Evolutionary conservation across 2,329 filamentous ascomycete genomes (phyloP), one percentile per base, ranked within the genome.

Genomic region (Colletotrichum incanum): DNA sequence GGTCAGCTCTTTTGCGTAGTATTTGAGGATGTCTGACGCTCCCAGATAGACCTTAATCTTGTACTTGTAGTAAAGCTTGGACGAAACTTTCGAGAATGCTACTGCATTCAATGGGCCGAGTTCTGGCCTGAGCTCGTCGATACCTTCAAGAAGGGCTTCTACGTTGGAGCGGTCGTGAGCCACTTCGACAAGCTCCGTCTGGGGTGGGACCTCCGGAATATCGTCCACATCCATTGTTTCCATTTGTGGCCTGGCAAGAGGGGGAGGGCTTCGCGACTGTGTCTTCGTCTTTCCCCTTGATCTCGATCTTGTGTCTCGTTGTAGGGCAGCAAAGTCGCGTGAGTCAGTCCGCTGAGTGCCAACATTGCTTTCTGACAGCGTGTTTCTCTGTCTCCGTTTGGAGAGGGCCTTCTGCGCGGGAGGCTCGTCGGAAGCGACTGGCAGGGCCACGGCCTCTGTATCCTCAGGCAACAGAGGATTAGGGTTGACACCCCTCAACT

Each of bases 1-100:
- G 20, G 66, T 12, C 12, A 87, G 75, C 20, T 82, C 79, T 16
- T 72, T 75, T 0, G 83, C 79, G 54, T 82, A 84, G 61, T 82
- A 84, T 6, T 76, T 74, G 2, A 82, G 76, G 5, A 86, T 75
- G 41, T 84, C 80, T 20, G 74, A 63, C 5, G 78, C 73, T 0
- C 73, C 76, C 5, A 65, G 59, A 58, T 85, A 85, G 1, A 77
- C 55, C 26, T 76, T 78, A 11, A 86, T 80, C 50, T 74, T 83
- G 74, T 80, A 82, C 37, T 78, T 78, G 68, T 78, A 73, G 59
- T 81, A 85, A 5, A 86, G 45, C 9, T 78, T 76, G 23, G 76
- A 69, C 50, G 82, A 80, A 3, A 85, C 65, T 41, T 77, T 81
- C 6, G 71, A 75, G 8, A 75, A 61, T 7, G 67, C 52, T 18